Conservation (phyloP, 192 early-diverging fungal genomes). For the Gonapodya prolifera region DNA sequence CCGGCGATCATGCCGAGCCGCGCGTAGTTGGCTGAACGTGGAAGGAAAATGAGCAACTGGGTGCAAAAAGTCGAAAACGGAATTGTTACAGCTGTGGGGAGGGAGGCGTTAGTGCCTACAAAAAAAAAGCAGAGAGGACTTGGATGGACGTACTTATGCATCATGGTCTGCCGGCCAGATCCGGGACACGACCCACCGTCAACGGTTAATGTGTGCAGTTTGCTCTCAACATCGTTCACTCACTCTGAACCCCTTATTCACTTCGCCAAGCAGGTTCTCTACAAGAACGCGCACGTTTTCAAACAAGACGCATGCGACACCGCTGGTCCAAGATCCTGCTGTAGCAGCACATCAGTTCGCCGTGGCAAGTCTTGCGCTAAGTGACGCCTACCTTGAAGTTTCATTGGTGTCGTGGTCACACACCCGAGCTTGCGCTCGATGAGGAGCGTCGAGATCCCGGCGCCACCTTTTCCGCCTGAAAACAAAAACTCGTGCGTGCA, state of each 20-base stretch:
- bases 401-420: constrained; percentile 63
- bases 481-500: constrained; percentile 1
- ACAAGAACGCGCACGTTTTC: constrained; percentile 78
- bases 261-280: constrained; percentile 68
- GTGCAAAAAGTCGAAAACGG: too few species aligned
- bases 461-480: constrained; percentile 58
- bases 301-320: constrained; percentile 14
- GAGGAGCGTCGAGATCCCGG: constrained; percentile 59
- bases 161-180: not conserved
- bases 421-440: constrained; percentile 48
- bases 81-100: not conserved
- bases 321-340: not conserved
- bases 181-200: not conserved
- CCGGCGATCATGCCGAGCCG: constrained; percentile 15
- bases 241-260: constrained; percentile 70
- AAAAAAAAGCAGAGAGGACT: not conserved
- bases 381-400: too few species aligned
- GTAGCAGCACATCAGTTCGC: not conserved
- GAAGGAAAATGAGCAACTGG: too few species aligned
- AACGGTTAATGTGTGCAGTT: not conserved
- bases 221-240: constrained; percentile 13
- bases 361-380: not conserved
- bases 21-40: constrained; percentile 68
- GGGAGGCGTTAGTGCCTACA: not conserved
- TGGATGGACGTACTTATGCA: not conserved